A percentile compares a stretch with the other conserved stretches of the same genome.
These are phyloP conservation scores for Penicillium daleae DNA, from an alignment of 495 filamentous ascomycete species.

Conservation along the genomic window DNA sequence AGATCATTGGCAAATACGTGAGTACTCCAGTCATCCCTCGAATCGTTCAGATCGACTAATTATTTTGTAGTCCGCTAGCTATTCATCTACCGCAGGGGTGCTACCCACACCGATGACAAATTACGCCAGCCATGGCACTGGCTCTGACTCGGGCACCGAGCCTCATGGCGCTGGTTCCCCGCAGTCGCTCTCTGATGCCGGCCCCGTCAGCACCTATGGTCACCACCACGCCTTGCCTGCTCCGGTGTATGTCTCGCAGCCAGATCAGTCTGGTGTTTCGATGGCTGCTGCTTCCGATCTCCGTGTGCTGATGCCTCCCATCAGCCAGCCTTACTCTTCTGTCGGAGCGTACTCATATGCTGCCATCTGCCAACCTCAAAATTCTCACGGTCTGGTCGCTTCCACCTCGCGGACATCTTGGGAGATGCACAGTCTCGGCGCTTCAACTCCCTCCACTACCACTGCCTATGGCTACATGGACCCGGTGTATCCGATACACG, in stretches of 20 bases:
- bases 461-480: constrained; percentile 42
- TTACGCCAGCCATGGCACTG: constrained; percentile 43
- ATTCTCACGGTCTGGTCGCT: constrained; percentile 28
- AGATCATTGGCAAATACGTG: constrained; percentile 98
- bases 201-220: constrained; percentile 37
- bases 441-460: constrained; percentile 23
- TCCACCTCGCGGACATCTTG: constrained; percentile 35
- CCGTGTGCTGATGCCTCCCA: constrained; percentile 36
- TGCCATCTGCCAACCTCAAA: constrained; percentile 40
- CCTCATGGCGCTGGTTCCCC: constrained; percentile 47
- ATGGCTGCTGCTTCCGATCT: constrained; percentile 36
- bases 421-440: constrained; percentile 40
- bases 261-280: constrained; percentile 25
- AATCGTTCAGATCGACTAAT: constrained; percentile 12
- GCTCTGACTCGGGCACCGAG: constrained; percentile 49
- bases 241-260: constrained; percentile 34
- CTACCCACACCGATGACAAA: constrained; percentile 44
- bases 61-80: constrained; percentile 51
- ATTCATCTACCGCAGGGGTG: constrained; percentile 53
- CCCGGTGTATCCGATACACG: constrained; percentile 42
- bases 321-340: constrained; percentile 38
- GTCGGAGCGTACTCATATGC: constrained; percentile 42
- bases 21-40: constrained; percentile 38
- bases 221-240: constrained; percentile 28
- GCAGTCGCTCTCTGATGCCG: constrained; percentile 47